Evolutionary conservation across 2,329 filamentous ascomycete genomes (phyloP).

Genomic region (Geosmithia flava): DNA sequence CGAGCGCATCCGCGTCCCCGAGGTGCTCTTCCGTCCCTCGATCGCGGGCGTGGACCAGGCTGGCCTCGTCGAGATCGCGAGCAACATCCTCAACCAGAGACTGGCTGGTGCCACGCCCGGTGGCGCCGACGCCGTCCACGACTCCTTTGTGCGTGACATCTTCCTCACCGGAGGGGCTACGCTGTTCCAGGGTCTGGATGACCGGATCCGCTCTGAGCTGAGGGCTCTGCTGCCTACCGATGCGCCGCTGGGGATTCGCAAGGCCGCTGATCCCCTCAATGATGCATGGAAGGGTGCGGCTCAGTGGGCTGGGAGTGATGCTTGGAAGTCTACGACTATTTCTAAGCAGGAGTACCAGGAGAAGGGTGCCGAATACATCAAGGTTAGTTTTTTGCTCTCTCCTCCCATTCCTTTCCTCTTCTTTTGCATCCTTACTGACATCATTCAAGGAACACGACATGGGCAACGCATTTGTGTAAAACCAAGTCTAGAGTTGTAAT

Average conservation of each 20-base stretch:
- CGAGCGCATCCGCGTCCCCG: constrained; percentile 85
- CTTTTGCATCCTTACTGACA: constrained; percentile 1
- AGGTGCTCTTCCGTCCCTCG: constrained; percentile 83
- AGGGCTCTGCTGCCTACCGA: constrained; percentile 59
- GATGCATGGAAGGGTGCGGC: constrained; percentile 95
- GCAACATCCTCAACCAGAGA: constrained; percentile 78
- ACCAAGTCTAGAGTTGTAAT: not conserved
- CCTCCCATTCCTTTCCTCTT: not conserved
- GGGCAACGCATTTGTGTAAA: constrained; percentile 45
- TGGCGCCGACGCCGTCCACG: constrained; percentile 22
- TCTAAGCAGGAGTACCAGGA: constrained; percentile 76
- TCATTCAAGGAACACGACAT: constrained; percentile 48
- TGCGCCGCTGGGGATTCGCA: constrained; percentile 54
- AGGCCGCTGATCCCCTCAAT: constrained; percentile 62
- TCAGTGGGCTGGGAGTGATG: constrained; percentile 57
- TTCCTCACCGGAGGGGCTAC: constrained; percentile 94
- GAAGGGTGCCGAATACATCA: constrained; percentile 89
- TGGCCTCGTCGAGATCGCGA: constrained; percentile 82
- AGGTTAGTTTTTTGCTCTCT: constrained; percentile 35
- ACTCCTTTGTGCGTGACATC: constrained; percentile 69
- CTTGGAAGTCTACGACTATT: constrained; percentile 54
- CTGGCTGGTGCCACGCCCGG: constrained; percentile 42
- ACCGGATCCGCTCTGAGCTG: constrained; percentile 63
- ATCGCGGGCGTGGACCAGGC: constrained; percentile 92
- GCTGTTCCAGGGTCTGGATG: constrained; percentile 76